Conservation (phyloP, 2,329 filamentous ascomycete genomes). For the Colletotrichum musicola region DNA sequence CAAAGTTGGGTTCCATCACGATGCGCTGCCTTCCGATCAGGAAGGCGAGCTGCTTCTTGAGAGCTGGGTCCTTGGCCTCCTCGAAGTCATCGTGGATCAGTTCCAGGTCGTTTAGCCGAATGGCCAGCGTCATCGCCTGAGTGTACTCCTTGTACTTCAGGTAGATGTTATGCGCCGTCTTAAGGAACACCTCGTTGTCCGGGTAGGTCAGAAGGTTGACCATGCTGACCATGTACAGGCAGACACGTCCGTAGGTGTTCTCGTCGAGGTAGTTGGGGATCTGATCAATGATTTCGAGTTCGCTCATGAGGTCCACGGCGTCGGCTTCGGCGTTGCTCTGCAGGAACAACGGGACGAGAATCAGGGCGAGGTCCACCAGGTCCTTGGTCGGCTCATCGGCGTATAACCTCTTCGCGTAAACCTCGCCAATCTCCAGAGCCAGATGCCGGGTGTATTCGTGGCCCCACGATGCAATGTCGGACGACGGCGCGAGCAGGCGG, state of each 20-base stretch:
- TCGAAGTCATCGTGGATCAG: constrained; percentile 87
- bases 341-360: constrained; percentile 92
- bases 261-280: constrained; percentile 92
- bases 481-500: constrained; percentile 87
- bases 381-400: constrained; percentile 88
- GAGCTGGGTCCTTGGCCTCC: constrained; percentile 80
- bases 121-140: constrained; percentile 94
- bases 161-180: constrained; percentile 94
- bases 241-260: constrained; percentile 92
- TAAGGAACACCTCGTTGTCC: constrained; percentile 95
- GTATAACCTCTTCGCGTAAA: constrained; percentile 88
- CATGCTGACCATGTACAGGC: constrained; percentile 99
- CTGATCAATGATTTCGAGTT: constrained; percentile 95
- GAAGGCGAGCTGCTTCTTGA: constrained; percentile 96
- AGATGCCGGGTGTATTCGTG: constrained; percentile 98
- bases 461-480: constrained; percentile 96
- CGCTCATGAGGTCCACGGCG: constrained; percentile 95
- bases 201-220: constrained; percentile 97
- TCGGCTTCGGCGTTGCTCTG: constrained; percentile 98
- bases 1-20: constrained; percentile 72
- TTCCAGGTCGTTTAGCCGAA: constrained; percentile 88
- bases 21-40: constrained; percentile 93
- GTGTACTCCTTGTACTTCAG: constrained; percentile 92
- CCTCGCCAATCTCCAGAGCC: constrained; percentile 94
- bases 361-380: constrained; percentile 84